phyloP scores from a whole-genome alignment of 192 early-diverging fungal species.

The Coemansia sp. region DNA sequence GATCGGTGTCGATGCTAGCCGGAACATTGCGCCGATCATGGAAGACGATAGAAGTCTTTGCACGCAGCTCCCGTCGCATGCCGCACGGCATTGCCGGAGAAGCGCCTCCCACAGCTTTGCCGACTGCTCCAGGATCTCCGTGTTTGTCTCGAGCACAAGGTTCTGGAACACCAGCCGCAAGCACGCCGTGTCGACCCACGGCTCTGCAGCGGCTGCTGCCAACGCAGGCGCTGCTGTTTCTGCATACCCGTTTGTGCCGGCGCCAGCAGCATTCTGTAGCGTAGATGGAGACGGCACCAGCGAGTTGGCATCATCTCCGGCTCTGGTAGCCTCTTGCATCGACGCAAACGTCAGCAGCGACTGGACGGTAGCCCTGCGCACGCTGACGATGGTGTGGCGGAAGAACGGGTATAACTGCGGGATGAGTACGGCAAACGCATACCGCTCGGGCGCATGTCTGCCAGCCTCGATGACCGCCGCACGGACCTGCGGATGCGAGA shows the following conservation, averaged over 20 bases:
- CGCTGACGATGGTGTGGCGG: conserved; percentile 83
- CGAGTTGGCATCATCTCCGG: background rate
- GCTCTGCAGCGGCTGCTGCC: conserved; percentile 30
- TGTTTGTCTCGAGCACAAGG: conserved; percentile 82
- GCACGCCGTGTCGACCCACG: conserved; percentile 71
- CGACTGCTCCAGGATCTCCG: conserved; percentile 31
- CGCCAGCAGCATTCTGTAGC: background rate
- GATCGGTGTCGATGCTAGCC: conserved; percentile 78
- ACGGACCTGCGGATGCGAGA: conserved; percentile 51
- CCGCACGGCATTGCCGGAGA: conserved; percentile 25
- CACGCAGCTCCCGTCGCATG: conserved; percentile 9
- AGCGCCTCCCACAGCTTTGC: conserved; percentile 67
- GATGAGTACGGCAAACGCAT: conserved; percentile 60
- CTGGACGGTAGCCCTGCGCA: conserved; percentile 80
- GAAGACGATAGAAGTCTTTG: conserved; percentile 28
- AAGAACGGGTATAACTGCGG: conserved; percentile 93
- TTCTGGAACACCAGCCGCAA: conserved; percentile 88
- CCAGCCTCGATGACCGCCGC: conserved; percentile 17
- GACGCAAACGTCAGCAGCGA: conserved; percentile 70
- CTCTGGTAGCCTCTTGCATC: conserved; percentile 31
- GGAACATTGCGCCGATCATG: conserved; percentile 58
- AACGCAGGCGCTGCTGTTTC: conserved; percentile 7
- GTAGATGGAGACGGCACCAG: background rate
- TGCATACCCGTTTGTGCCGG: conserved; percentile 14
- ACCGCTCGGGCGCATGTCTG: conserved; percentile 7